Conservation (phyloP, 768 basidiomycete genomes). For the Lentinula sp. region DNA sequence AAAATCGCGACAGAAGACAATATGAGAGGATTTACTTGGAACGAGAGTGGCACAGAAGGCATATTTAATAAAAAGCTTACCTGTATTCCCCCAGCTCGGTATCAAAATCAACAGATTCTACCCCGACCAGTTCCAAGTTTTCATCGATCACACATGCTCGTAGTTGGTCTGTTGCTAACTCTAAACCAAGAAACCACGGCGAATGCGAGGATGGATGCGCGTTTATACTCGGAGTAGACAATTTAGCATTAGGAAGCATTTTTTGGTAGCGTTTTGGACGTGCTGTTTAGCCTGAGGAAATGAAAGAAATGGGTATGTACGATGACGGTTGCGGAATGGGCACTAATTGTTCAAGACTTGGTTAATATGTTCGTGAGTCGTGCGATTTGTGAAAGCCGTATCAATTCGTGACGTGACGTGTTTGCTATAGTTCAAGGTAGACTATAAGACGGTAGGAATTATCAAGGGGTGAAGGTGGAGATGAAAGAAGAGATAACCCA, state of each 20-base stretch:
- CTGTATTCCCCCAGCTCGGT: conserved; percentile 73
- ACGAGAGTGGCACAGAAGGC: background rate
- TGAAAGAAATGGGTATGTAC: background rate
- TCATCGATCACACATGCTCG: conserved; percentile 82
- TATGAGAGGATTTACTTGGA: background rate
- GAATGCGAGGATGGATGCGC: background rate
- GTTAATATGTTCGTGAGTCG: background rate
- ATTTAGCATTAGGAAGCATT: background rate
- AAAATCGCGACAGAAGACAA: conserved; percentile 6
- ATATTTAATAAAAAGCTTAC: conserved; percentile 37
- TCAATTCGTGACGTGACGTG: background rate
- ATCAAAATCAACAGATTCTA: conserved; percentile 82
- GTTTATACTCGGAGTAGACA: background rate
- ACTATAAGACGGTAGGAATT: background rate
- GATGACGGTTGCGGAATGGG: background rate
- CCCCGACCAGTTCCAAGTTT: conserved; percentile 73
- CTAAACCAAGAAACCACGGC: conserved; percentile 66
- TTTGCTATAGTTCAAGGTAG: background rate
- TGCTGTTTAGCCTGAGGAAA: background rate
- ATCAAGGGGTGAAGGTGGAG: background rate
- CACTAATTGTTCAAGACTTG: background rate
- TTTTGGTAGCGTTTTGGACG: background rate
- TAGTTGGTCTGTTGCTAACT: conserved; percentile 79
- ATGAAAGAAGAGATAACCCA: background rate
- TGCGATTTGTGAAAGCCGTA: background rate